These are phyloP conservation scores for Xylariaceae sp. DNA, from an alignment of 2,329 filamentous ascomycete genomes.

Conservation along the genomic window DNA sequence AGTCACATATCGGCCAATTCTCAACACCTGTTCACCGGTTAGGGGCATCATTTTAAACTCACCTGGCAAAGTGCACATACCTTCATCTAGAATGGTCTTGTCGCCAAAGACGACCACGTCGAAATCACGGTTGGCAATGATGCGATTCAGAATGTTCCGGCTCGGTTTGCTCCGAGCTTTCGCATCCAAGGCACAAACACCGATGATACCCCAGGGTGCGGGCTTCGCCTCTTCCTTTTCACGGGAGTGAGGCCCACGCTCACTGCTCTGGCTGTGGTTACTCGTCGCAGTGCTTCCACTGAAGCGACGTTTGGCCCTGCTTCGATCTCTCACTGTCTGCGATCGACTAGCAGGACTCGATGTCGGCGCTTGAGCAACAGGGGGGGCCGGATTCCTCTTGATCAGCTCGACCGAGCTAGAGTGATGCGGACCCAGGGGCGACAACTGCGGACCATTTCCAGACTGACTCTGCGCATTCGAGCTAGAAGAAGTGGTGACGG, in stretches of 20 bases:
- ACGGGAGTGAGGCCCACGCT: conserved; percentile 50
- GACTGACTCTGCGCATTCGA: conserved; percentile 40
- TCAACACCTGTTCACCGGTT: conserved; percentile 35
- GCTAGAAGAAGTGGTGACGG: conserved; percentile 48
- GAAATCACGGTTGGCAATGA: conserved; percentile 87
- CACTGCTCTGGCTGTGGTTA: conserved; percentile 73
- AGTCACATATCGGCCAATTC: conserved; percentile 57
- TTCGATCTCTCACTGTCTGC: conserved; percentile 55
- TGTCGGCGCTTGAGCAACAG: conserved; percentile 23
- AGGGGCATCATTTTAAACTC: conserved; percentile 20
- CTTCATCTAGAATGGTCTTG: conserved; percentile 96
- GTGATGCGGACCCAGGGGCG: conserved; percentile 37
- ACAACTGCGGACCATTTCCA: conserved; percentile 42
- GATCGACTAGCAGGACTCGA: conserved; percentile 34
- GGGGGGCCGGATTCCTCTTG: conserved; percentile 34
- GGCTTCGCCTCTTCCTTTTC: conserved; percentile 58
- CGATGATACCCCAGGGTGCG: conserved; percentile 65
- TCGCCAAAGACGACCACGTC: conserved; percentile 97
- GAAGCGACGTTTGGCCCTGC: conserved; percentile 66
- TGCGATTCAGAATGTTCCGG: conserved; percentile 86
- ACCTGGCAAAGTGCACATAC: conserved; percentile 35
- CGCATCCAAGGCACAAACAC: conserved; percentile 89
- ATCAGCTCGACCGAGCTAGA: conserved; percentile 44
- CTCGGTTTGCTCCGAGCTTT: conserved; percentile 97
- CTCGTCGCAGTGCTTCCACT: conserved; percentile 78